These are phyloP conservation scores for Xanthoconium separans DNA, from an alignment of 1,284 basidiomycete genomes.

Conservation along the genomic window DNA sequence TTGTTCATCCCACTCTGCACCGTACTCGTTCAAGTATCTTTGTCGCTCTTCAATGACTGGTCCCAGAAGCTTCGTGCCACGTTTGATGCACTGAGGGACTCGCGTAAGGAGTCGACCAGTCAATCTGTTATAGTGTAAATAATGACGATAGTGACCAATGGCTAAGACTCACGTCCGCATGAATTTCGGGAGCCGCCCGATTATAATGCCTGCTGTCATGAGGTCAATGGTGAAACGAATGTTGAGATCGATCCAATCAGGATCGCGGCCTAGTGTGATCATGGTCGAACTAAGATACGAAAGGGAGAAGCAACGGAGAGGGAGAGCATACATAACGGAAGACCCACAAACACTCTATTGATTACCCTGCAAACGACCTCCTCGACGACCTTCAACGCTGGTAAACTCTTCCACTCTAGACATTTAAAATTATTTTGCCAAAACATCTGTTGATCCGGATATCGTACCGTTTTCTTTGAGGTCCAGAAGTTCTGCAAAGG, in stretches of 20 bases:
- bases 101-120: not conserved
- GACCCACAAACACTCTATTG: slow-evolving; percentile 41
- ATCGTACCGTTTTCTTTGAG: slow-evolving; percentile 18
- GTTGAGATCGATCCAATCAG: slow-evolving; percentile 36
- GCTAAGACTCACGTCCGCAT: slow-evolving; percentile 42
- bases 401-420: slow-evolving; percentile 34
- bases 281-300: not conserved
- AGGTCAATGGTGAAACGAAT: slow-evolving; percentile 34
- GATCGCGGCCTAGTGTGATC: slow-evolving; percentile 37
- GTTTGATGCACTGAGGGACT: not conserved
- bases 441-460: not conserved
- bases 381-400: slow-evolving; percentile 13
- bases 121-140: not conserved
- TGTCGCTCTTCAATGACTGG: slow-evolving; percentile 41
- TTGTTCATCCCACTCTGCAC: slow-evolving; percentile 8
- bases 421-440: no score
- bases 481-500: slow-evolving; percentile 30
- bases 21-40: slow-evolving; percentile 32
- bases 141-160: not conserved
- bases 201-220: slow-evolving; percentile 20
- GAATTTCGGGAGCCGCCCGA: slow-evolving; percentile 38
- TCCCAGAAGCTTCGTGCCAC: slow-evolving; percentile 27
- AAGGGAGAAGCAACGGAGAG: no score
- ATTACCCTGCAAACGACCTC: slow-evolving; percentile 33
- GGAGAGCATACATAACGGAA: slow-evolving; percentile 37